Conservation (phyloP, 768 basidiomycete species). For the Clitopilus passeckerianus region DNA sequence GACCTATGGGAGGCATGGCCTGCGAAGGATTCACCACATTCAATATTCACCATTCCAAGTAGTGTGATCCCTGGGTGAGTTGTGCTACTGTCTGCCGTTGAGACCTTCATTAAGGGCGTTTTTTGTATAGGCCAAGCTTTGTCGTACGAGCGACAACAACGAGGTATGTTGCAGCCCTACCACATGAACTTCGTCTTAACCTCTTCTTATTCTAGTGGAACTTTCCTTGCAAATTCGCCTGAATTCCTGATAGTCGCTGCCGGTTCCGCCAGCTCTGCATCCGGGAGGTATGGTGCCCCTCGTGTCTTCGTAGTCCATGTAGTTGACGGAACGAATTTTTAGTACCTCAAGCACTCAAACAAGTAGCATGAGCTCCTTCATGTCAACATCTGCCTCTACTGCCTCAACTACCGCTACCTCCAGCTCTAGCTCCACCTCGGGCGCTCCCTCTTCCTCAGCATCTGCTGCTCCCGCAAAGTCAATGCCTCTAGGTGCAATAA, state of each 20-base stretch:
- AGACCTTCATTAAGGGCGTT: neutral
- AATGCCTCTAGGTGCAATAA: constrained; percentile 4
- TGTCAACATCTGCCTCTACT: neutral
- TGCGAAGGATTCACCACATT: neutral
- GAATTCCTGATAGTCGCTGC: neutral
- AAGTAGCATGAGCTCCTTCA: neutral
- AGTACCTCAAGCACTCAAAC: neutral
- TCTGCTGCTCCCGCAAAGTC: neutral
- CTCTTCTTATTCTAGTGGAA: neutral
- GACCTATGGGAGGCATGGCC: neutral
- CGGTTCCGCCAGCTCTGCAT: neutral
- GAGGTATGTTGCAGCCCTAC: neutral
- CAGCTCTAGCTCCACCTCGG: neutral
- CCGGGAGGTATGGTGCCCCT: neutral
- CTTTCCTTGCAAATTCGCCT: neutral
- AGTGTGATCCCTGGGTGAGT: constrained; percentile 2
- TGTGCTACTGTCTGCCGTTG: neutral
- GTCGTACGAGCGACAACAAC: neutral
- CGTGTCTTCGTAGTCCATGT: too few relatives aligned
- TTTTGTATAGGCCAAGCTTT: neutral
- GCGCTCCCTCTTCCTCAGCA: neutral
- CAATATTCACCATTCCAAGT: constrained; percentile 1
- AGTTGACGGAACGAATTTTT: too few relatives aligned
- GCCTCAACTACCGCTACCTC: neutral
- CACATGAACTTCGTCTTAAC: neutral